Evolutionary conservation across 2,329 filamentous ascomycete species (phyloP).

Genomic region (Stachybotrys chartarum): DNA sequence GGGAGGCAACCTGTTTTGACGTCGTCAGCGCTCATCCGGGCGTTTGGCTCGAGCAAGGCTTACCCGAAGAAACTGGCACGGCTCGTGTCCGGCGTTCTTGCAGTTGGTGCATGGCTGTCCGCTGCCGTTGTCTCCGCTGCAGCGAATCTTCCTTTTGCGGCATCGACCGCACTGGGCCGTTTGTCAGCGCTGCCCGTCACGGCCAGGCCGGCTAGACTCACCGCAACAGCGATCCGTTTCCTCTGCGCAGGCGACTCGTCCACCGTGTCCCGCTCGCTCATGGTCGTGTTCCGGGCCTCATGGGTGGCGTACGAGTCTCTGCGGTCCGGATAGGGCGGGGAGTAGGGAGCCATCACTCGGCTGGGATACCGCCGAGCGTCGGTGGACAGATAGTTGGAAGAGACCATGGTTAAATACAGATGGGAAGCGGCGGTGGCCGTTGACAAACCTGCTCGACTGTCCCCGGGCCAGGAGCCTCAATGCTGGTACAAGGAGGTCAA

Average conservation of each 20-base stretch:
- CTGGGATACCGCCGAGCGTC: conserved; percentile 11
- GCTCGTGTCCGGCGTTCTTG: conserved; percentile 60
- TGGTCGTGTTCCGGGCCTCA: conserved; percentile 13
- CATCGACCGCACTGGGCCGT: conserved; percentile 71
- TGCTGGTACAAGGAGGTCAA: neutral
- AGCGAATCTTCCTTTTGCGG: conserved; percentile 89
- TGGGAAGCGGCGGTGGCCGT: neutral
- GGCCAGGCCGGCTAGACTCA: conserved; percentile 26
- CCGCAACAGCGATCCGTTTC: conserved; percentile 53
- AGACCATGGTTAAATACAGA: conserved; percentile 10
- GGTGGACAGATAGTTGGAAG: conserved; percentile 10
- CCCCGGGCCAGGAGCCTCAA: no score
- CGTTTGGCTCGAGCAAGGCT: conserved; percentile 9
- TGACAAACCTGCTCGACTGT: neutral
- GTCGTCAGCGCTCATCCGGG: neutral
- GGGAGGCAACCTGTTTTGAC: conserved; percentile 20
- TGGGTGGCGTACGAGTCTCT: conserved; percentile 10
- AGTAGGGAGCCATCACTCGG: conserved; percentile 8
- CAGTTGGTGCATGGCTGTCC: conserved; percentile 80
- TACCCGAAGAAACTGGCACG: conserved; percentile 79
- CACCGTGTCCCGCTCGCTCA: conserved; percentile 14
- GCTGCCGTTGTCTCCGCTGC: conserved; percentile 75
- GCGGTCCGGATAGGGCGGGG: conserved; percentile 13
- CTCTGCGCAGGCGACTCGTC: conserved; percentile 38
- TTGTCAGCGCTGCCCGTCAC: conserved; percentile 6